Evolutionary conservation across 108 stramenopile species (phyloP), one percentile per base, ranked within the genome.

Genomic region (Seminavis robusta): DNA sequence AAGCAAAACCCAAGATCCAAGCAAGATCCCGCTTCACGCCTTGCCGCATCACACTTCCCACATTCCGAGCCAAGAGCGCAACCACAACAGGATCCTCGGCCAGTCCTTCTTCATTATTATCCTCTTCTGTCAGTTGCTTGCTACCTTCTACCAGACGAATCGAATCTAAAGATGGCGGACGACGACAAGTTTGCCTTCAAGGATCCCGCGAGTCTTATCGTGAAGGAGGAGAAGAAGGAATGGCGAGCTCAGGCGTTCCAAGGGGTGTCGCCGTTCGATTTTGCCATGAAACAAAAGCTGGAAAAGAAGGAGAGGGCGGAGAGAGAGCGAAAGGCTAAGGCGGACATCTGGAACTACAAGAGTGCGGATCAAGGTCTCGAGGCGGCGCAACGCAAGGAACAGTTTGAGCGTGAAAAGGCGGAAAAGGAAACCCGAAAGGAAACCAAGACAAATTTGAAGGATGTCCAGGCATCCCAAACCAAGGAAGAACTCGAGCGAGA

Each of bases 221-320:
- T 50, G 36, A 73, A 73, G 29, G 65, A 52, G 63, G 52, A 73
- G 33, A 64, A 58, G 10, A 73, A 73, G 47, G 50, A 60, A 32
- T 73, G 64, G 56, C 53, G 56, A 49, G 27, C 53, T 34, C 26
- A 65, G 20, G 71, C 71, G 30, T 73, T 73, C 45, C 63, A 65
- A 36, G 71, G 71, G 19, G 64, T 65, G 5, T 73, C 71, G 13
- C 71, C 71, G 2, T 64, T 73, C 32, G 71, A 73, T 51, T 73
- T 73, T 37, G 64, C 64, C 6, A 73, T 73, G 71, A 50, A 62
- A 17, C 71, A 73, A 51, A 65, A 65, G 46, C 60, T 61, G 30
- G 56, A 63, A 47, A 59, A 73, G 21, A 73, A 73, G 37, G 63
- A 73, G 57, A 36, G 71, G 26, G 54, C 55, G 24, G 71, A 73